Evolutionary conservation across 176 grass and related monocot species (phyloP), one percentile per base, ranked within the genome.

Genomic region (Tillandsia leiboldiana): DNA sequence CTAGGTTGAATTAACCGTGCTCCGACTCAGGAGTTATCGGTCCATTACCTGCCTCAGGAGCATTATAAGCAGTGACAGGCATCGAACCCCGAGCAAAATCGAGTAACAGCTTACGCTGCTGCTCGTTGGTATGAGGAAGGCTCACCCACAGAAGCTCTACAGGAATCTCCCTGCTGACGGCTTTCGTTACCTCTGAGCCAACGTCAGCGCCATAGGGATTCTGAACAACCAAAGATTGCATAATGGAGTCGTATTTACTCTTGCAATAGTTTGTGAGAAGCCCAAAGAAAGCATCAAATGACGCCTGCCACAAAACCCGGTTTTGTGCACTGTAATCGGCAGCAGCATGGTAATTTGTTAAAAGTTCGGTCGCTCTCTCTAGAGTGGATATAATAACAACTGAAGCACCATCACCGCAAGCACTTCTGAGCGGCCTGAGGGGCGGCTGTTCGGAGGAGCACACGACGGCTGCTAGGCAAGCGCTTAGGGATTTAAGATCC

Each of bases 381-480:
- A 95, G 78, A 64, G 85, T 70, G 72, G 87, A 82, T 70, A 87
- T 90, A 68, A 95, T 82, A 71, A 83, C 79, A 64, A 85, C 42
- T 66, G 91, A 85, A 63, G 91, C 91, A 63, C 87, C 84, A 72
- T 85, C 91, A 68, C 87, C 90, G 51, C 84, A 80, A 28, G 63
- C 23, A 70, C 63, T 84, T 75, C 91, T 86, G 68, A 90, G 76
- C 1, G 91, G 87, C 12, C 84, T 73, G 77, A 95, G 81, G 67
- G 91, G 91, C 48, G 91, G 91, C 49, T 95, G 91, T 72, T 82
- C 79, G 48, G 79, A 81, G 7, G 87, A 95, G 70, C 91, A 90
- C 13, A 89, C 91, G 72, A 87, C 72, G 77, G 91, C 91, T 50
- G 91, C 91, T 74, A 95, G 83, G 58, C 91, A 95, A 67, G 91